These are phyloP conservation scores for Micractinium sp. DNA, from an alignment of 139 green algal species.

Conservation along the genomic window DNA sequence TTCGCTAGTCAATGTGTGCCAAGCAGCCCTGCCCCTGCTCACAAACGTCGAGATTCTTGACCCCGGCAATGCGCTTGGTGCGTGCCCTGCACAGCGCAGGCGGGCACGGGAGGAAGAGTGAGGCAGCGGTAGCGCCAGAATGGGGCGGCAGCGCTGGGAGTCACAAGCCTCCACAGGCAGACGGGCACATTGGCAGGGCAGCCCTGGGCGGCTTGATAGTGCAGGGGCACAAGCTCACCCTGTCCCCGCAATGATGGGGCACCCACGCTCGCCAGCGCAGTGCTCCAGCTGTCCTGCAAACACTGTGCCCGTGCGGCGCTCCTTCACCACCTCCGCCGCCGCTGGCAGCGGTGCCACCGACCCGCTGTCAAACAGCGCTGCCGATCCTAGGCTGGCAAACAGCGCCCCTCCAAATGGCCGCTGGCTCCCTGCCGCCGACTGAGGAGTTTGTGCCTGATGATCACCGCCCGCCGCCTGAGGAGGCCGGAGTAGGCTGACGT, in stretches of 20 bases:
- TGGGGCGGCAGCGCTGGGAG: background rate
- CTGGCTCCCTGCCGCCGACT: background rate
- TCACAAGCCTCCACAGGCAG: background rate
- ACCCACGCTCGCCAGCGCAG: background rate
- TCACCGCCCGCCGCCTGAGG: too few species aligned
- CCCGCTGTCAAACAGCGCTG: background rate
- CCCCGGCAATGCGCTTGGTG: constrained; percentile 42
- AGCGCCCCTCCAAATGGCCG: background rate
- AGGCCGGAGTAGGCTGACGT: background rate
- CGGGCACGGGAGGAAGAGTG: background rate
- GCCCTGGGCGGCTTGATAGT: background rate
- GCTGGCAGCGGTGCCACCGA: background rate
- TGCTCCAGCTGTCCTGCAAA: constrained; percentile 24
- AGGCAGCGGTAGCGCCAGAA: background rate
- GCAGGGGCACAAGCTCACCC: background rate
- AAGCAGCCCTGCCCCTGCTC: background rate
- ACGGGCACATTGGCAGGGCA: background rate
- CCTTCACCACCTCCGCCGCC: background rate
- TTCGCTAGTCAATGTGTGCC: too few species aligned
- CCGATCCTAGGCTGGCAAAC: background rate
- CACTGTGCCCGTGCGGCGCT: background rate
- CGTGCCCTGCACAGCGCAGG: background rate
- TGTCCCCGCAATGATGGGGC: constrained; percentile 7
- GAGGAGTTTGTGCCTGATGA: too few species aligned
- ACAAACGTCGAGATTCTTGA: constrained; percentile 52